Conservation (phyloP, 208 protist genomes). For the Angomonas deanei region DNA sequence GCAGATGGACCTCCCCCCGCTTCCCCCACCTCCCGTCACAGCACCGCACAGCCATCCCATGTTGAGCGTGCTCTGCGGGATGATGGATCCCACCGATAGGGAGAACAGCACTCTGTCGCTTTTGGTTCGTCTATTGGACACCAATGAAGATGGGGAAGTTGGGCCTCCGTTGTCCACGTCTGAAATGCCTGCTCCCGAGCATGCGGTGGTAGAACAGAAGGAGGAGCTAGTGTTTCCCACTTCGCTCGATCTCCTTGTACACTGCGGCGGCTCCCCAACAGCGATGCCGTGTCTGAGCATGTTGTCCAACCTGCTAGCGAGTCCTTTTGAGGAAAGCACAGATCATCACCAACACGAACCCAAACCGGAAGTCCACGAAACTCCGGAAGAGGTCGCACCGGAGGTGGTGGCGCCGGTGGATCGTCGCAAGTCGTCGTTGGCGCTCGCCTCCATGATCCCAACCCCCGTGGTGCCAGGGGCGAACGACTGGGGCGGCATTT, state of each 20-base stretch:
- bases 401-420: constrained; percentile 21
- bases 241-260: constrained; percentile 27
- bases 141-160: background rate
- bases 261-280: background rate
- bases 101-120: background rate
- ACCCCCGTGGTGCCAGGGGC: background rate
- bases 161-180: background rate
- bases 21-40: too few relatives aligned
- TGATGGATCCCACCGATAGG: background rate
- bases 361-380: too few relatives aligned
- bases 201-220: background rate
- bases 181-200: background rate
- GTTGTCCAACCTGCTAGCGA: constrained; percentile 4
- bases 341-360: too few relatives aligned
- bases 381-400: too few relatives aligned
- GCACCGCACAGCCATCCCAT: too few relatives aligned
- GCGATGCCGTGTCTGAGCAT: constrained; percentile 16
- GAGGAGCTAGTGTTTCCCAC: background rate
- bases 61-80: too few relatives aligned
- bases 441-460: background rate
- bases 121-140: background rate
- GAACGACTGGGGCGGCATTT: background rate
- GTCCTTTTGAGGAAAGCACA: background rate
- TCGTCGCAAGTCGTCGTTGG: constrained; percentile 4
- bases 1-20: too few relatives aligned